A percentile compares a stretch with the other conserved stretches of the same genome.
Conservation (phyloP, 768 basidiomycete genomes). For the Thelephora aurantiotincta region DNA sequence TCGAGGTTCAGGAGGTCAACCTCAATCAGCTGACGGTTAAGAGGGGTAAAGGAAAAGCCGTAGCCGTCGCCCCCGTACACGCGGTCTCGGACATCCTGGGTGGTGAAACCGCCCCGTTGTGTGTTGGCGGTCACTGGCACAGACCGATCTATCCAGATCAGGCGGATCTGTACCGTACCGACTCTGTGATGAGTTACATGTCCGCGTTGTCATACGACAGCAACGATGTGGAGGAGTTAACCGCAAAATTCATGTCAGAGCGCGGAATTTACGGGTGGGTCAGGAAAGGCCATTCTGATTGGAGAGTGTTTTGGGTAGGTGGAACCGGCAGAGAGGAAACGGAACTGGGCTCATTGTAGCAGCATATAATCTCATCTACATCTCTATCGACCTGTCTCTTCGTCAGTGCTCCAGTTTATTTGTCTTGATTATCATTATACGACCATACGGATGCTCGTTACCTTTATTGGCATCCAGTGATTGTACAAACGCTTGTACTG, state of each 20-base stretch:
- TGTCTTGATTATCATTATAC: too few relatives aligned
- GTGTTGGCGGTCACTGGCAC: constrained; percentile 36
- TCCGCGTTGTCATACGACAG: constrained; percentile 35
- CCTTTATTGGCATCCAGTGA: too few relatives aligned
- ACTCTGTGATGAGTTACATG: constrained; percentile 25
- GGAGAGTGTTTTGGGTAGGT: constrained; percentile 75
- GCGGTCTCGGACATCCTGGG: constrained; percentile 57
- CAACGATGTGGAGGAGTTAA: constrained; percentile 37
- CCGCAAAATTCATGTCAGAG: constrained; percentile 29
- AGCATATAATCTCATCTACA: too few relatives aligned
- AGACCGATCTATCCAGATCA: constrained; percentile 14
- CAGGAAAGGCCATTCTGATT: constrained; percentile 59
- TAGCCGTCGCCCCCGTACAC: constrained; percentile 31
- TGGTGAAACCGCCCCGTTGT: constrained; percentile 45
- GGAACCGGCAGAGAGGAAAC: constrained; percentile 25
- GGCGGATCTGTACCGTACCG: constrained; percentile 25
- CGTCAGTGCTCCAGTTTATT: background rate
- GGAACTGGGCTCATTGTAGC: too few relatives aligned
- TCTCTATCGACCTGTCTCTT: too few relatives aligned
- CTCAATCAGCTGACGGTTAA: constrained; percentile 28
- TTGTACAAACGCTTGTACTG: too few relatives aligned
- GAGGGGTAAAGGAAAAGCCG: constrained; percentile 32
- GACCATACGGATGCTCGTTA: too few relatives aligned
- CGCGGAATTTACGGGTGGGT: constrained; percentile 73
- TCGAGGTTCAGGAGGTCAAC: constrained; percentile 61